These are phyloP conservation scores for Sphagnum tenellum DNA, from an alignment of 225 moss, liverwort and hornwort genomes.

Conservation along the genomic window DNA sequence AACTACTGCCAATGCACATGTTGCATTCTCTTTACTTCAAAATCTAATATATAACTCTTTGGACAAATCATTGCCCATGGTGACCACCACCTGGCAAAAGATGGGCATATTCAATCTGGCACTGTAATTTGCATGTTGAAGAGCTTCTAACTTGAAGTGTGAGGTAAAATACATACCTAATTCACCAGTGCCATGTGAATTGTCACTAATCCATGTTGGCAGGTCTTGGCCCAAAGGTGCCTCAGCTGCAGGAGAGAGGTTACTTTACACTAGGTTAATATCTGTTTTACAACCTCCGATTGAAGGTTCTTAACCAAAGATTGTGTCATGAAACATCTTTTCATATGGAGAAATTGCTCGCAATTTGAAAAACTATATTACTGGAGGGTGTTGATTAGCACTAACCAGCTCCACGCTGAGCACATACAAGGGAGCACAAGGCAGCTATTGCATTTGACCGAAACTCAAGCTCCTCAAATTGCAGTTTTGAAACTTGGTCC, in stretches of 20 bases:
- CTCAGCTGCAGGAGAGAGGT: conserved; percentile 19
- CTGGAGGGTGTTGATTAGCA: not conserved
- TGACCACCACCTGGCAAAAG: too few relatives aligned
- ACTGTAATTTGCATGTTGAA: too few relatives aligned
- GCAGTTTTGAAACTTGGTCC: conserved; percentile 36
- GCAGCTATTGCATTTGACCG: conserved; percentile 59
- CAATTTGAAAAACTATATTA: too few relatives aligned
- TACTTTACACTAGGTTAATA: not conserved
- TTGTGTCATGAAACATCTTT: not conserved
- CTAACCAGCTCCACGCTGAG: conserved; percentile 59
- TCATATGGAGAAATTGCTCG: not conserved
- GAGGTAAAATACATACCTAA: conserved; percentile 17
- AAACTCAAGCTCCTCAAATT: conserved; percentile 51
- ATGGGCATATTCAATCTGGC: too few relatives aligned
- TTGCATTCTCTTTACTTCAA: too few relatives aligned
- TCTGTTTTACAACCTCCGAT: not conserved
- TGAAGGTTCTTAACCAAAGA: not conserved
- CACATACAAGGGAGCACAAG: conserved; percentile 54
- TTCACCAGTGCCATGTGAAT: conserved; percentile 22
- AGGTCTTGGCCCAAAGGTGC: conserved; percentile 25
- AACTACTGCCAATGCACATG: too few relatives aligned
- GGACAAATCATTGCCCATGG: too few relatives aligned
- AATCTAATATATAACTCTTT: too few relatives aligned
- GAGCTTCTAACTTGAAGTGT: too few relatives aligned
- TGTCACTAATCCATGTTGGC: conserved; percentile 34